A percentile compares a stretch with the other conserved stretches of the same genome.
Conservation (phyloP, 805 yeast genomes). For the Kodamaea fukazawae region DNA sequence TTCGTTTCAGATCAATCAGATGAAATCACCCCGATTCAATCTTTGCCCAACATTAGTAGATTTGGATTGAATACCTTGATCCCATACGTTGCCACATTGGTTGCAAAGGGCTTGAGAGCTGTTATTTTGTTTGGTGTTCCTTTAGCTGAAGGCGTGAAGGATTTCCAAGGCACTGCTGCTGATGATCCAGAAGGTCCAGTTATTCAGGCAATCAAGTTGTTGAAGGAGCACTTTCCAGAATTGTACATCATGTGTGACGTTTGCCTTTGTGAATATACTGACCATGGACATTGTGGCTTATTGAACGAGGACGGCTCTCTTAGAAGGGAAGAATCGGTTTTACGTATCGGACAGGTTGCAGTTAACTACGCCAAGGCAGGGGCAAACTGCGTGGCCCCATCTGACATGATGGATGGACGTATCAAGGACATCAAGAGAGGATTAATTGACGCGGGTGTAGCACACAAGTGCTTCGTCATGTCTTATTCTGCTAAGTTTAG, state of each 20-base stretch:
- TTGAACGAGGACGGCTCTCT: conserved; percentile 83
- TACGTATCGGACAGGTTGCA: conserved; percentile 90
- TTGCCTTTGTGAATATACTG: conserved; percentile 93
- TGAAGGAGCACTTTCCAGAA: conserved; percentile 69
- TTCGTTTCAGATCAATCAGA: conserved; percentile 80
- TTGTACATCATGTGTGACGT: conserved; percentile 91
- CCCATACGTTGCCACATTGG: conserved; percentile 66
- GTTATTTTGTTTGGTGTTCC: conserved; percentile 95
- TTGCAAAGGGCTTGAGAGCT: conserved; percentile 76
- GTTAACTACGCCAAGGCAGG: conserved; percentile 95
- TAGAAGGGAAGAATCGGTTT: conserved; percentile 69
- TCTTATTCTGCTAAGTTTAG: conserved; percentile 93
- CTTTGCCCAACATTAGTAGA: conserved; percentile 86
- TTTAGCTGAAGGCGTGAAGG: conserved; percentile 70
- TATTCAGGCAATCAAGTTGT: conserved; percentile 67
- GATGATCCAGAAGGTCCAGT: conserved; percentile 98
- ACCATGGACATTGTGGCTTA: conserved; percentile 97
- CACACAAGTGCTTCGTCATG: conserved; percentile 86
- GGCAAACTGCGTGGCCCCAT: conserved; percentile 92
- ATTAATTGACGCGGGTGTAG: conserved; percentile 73
- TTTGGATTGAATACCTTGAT: conserved; percentile 78
- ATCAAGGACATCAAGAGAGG: conserved; percentile 84
- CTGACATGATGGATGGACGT: conserved; percentile 97
- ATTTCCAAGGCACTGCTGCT: conserved; percentile 80
- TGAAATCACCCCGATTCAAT: conserved; percentile 69